Conservation (phyloP, 2,329 filamentous ascomycete species). For the Metarhizium album region DNA sequence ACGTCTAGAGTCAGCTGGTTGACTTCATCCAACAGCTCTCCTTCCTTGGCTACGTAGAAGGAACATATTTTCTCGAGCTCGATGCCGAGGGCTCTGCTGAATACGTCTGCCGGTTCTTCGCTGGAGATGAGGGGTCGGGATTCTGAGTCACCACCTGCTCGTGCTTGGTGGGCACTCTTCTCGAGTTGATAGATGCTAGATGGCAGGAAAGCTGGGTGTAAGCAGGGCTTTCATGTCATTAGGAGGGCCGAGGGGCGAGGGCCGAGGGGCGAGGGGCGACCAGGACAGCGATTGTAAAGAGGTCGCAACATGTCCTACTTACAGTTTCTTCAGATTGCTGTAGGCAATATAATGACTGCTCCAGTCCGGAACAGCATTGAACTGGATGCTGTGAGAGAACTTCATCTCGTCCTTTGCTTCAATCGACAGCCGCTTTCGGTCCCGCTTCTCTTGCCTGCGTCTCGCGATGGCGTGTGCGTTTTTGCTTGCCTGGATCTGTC, state of each 20-base stretch:
- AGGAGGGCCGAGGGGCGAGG: too few species aligned
- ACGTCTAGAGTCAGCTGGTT: constrained; percentile 67
- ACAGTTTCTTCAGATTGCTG: constrained; percentile 98
- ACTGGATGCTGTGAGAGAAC: constrained; percentile 98
- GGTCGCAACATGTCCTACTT: constrained; percentile 25
- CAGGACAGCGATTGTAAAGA: not conserved
- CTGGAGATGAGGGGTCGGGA: constrained; percentile 68
- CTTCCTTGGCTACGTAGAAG: constrained; percentile 84
- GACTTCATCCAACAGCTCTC: constrained; percentile 74
- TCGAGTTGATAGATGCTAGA: constrained; percentile 87
- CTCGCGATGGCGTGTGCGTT: constrained; percentile 21
- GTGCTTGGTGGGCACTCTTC: constrained; percentile 61
- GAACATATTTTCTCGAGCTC: constrained; percentile 90
- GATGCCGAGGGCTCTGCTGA: constrained; percentile 68
- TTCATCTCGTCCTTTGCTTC: constrained; percentile 84
- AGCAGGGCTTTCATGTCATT: not conserved
- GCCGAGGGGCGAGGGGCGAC: too few species aligned
- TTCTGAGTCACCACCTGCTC: constrained; percentile 60
- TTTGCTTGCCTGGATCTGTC: constrained; percentile 18
- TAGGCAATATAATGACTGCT: constrained; percentile 97
- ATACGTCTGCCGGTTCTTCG: constrained; percentile 70
- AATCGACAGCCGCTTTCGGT: constrained; percentile 58
- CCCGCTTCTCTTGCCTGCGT: constrained; percentile 33
- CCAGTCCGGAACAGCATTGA: constrained; percentile 99
- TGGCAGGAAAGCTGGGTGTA: not conserved